Evolutionary conservation across 2,329 filamentous ascomycete species (phyloP).

Genomic region (Monosporascus sp.): DNA sequence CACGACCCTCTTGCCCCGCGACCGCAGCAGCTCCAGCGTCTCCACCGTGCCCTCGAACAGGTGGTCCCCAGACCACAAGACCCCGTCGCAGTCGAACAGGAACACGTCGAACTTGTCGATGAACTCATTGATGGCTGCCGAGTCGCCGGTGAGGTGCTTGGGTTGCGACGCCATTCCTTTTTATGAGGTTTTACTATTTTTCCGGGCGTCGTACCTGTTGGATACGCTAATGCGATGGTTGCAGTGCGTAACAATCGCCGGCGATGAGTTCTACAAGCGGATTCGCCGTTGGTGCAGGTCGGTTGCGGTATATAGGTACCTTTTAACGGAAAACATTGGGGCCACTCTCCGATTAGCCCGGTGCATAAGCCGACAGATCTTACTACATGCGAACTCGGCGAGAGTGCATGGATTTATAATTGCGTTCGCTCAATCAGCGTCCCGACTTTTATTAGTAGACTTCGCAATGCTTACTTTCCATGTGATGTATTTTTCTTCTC

Average conservation of each 20-base stretch:
- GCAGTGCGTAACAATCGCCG: not conserved
- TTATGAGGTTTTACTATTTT: not conserved
- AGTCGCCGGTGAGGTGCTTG: constrained; percentile 75
- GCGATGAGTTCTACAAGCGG: not conserved
- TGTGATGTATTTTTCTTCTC: too few species aligned
- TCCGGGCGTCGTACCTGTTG: too few species aligned
- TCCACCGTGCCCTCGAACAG: constrained; percentile 81
- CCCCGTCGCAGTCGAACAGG: constrained; percentile 95
- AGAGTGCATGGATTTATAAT: not conserved
- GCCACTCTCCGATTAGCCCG: not conserved
- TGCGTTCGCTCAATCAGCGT: too few species aligned
- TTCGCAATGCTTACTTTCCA: too few species aligned
- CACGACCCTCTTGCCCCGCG: constrained; percentile 84
- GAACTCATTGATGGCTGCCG: constrained; percentile 71
- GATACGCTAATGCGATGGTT: not conserved
- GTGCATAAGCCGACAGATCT: not conserved
- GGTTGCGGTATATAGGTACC: not conserved
- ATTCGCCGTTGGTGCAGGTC: not conserved
- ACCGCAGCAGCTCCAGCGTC: constrained; percentile 76
- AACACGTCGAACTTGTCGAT: constrained; percentile 94
- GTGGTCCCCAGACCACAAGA: constrained; percentile 93
- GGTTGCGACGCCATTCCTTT: constrained; percentile 31
- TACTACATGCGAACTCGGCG: not conserved
- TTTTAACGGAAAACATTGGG: not conserved
- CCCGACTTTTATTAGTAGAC: too few species aligned